Base-by-base conservation (phyloP, 768 basidiomycete genomes). In the Amanita thiersii region DNA sequence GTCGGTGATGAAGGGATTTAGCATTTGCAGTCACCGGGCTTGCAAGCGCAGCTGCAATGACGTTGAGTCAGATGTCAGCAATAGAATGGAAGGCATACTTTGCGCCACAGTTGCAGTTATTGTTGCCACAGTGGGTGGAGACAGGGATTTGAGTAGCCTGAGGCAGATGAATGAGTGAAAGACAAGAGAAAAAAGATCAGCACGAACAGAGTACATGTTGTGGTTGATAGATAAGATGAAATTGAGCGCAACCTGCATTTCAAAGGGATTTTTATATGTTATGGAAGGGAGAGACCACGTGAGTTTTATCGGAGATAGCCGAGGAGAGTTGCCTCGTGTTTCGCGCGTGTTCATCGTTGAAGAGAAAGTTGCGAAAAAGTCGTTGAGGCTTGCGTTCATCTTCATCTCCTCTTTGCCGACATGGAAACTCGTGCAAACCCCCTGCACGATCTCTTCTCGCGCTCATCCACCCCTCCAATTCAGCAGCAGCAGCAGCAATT, bases 1-100 rank as follows among this genome's bases (percentile, higher is more conserved):
- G 26, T 28, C n/a, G 7, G n/a, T 7, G n/a, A n/a, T 28, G 26
- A 20, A 32, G 14, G 30, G 40, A 18, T 30, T 72, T 58, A 77
- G 68, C 77, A 83, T 61, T 79, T 80, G 79, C 79, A 81, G 47
- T 73, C 70, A 40, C 69, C 73, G 38, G 75, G 54, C 61, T 73
- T 70, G 72, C 80, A 81, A 19, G 47, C 44, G 66, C 79, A 83
- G 46, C 79, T 81, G 44, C n/a, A 17, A 24, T 11, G 23, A 20
- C 0, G 11, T n/a, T 29, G 9, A 43, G 42, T 26, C 46, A 47
- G 34, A 33, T 10, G 37, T 6, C 24, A 15, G 18, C 25, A 15
- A 37, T 8, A 20, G 17, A 11, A 25, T 19, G 11, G 42, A 32
- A 3, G 47, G 55, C 60, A 44, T 45, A 77, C 78, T 36, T 58